These are phyloP conservation scores for Boletus bicolor DNA, from an alignment of 768 basidiomycete species.

Conservation along the genomic window DNA sequence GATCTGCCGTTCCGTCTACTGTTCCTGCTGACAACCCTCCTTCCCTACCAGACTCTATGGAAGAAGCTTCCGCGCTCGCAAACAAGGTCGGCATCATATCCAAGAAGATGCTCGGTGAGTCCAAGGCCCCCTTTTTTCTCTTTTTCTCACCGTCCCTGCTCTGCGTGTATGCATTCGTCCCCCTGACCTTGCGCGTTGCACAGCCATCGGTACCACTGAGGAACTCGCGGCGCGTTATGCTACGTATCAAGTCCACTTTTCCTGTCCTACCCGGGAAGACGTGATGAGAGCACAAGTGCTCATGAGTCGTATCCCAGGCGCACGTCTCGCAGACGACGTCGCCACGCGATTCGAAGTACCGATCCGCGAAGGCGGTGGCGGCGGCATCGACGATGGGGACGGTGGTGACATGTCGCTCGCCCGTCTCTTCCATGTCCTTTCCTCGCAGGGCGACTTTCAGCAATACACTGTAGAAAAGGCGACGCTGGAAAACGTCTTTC, in stretches of 20 bases:
- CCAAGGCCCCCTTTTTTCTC: background rate
- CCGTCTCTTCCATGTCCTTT: constrained; percentile 54
- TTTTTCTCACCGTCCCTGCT: background rate
- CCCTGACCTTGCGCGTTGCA: background rate
- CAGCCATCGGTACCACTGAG: constrained; percentile 66
- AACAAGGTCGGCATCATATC: constrained; percentile 76
- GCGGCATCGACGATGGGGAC: background rate
- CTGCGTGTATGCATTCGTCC: no score
- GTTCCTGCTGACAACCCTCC: background rate
- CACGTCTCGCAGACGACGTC: constrained; percentile 67
- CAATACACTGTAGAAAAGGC: constrained; percentile 73
- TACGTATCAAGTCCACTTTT: constrained; percentile 75
- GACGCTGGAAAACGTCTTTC: constrained; percentile 67
- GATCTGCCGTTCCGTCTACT: background rate
- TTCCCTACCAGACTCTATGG: constrained; percentile 65
- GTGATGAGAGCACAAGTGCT: constrained; percentile 52
- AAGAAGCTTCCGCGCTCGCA: constrained; percentile 76
- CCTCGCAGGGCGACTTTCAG: constrained; percentile 49
- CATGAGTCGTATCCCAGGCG: constrained; percentile 61
- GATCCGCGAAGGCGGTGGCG: constrained; percentile 26
- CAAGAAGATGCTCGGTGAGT: constrained; percentile 61
- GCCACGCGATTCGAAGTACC: constrained; percentile 76
- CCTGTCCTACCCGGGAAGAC: constrained; percentile 62
- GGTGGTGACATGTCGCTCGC: constrained; percentile 45
- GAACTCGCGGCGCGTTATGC: constrained; percentile 64